Conservation (phyloP, 2,329 filamentous ascomycete genomes). For the Torrubiellomyces zombiae region DNA sequence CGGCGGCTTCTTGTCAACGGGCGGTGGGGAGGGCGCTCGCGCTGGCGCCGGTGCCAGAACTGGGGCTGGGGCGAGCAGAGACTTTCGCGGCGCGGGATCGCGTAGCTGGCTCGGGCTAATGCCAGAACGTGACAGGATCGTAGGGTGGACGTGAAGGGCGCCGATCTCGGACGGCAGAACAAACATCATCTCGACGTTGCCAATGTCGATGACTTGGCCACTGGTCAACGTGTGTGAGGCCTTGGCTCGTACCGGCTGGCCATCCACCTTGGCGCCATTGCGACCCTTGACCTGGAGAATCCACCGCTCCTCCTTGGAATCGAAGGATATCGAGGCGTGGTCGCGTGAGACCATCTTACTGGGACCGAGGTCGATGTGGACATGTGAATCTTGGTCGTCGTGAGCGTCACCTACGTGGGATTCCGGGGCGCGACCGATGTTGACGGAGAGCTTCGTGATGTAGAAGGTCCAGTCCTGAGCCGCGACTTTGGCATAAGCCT, state of each 20-base stretch:
- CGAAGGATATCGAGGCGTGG: constrained; percentile 60
- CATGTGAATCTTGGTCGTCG: constrained; percentile 28
- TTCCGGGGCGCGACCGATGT: constrained; percentile 57
- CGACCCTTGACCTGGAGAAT: constrained; percentile 75
- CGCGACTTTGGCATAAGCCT: constrained; percentile 69
- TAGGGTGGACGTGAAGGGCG: constrained; percentile 49
- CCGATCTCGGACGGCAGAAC: constrained; percentile 64
- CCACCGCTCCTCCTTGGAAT: constrained; percentile 56
- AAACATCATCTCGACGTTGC: constrained; percentile 96
- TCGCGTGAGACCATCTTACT: constrained; percentile 67
- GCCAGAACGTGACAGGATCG: constrained; percentile 52
- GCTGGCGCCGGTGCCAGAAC: constrained; percentile 42
- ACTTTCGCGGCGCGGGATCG: constrained; percentile 11
- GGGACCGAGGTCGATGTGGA: constrained; percentile 81
- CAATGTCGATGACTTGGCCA: constrained; percentile 82
- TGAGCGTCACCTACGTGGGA: constrained; percentile 18
- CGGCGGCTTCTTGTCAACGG: constrained; percentile 42
- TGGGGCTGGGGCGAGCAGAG: too few relatives aligned
- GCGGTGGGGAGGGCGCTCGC: too few relatives aligned
- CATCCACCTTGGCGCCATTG: constrained; percentile 80
- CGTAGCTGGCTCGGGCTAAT: constrained; percentile 20
- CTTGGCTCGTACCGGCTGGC: constrained; percentile 50
- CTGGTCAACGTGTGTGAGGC: constrained; percentile 53
- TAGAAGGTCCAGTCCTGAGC: constrained; percentile 76
- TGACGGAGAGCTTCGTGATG: constrained; percentile 56